Conservation (phyloP, 2,329 filamentous ascomycete genomes). For the Ophiosphaerella narmari region DNA sequence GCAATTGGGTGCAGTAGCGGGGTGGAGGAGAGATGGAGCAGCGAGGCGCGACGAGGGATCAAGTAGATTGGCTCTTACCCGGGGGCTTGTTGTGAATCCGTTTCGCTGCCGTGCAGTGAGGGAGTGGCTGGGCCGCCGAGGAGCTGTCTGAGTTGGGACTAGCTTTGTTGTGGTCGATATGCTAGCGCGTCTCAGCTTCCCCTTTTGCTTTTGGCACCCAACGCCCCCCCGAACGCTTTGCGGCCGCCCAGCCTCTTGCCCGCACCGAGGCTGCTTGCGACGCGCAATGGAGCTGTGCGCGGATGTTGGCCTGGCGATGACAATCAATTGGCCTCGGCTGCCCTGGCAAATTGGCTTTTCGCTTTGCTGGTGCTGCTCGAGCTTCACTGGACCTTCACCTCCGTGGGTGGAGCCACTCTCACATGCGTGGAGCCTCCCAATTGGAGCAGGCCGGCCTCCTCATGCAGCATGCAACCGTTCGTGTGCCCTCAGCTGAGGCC, state of each 20-base stretch:
- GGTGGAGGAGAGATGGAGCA: conserved; percentile 44
- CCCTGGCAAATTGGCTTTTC: conserved; percentile 9
- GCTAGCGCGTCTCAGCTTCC: conserved; percentile 31
- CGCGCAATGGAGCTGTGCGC: conserved; percentile 20
- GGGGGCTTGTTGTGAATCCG: conserved; percentile 33
- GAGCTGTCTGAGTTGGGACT: conserved; percentile 31
- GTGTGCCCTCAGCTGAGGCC: conserved; percentile 38
- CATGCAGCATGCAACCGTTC: conserved; percentile 35
- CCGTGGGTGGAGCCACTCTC: conserved; percentile 20
- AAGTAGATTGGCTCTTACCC: conserved; percentile 42
- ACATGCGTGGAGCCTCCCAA: conserved; percentile 39
- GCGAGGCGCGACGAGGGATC: conserved; percentile 35
- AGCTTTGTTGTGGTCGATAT: conserved; percentile 19
- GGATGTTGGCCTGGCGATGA: conserved; percentile 34
- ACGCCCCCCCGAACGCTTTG: background rate
- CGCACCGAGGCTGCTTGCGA: conserved; percentile 32
- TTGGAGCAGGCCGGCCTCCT: conserved; percentile 29
- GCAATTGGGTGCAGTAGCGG: conserved; percentile 48
- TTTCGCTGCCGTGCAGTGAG: conserved; percentile 22
- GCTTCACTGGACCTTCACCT: conserved; percentile 17
- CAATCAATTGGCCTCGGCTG: conserved; percentile 11
- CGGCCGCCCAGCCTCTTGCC: conserved; percentile 4
- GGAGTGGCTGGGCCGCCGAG: conserved; percentile 22
- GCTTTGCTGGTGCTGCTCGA: conserved; percentile 21
- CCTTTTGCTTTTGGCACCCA: conserved; percentile 15